Base-by-base conservation (phyloP, 257 asterid species). In the Solanum phureja region DNA sequence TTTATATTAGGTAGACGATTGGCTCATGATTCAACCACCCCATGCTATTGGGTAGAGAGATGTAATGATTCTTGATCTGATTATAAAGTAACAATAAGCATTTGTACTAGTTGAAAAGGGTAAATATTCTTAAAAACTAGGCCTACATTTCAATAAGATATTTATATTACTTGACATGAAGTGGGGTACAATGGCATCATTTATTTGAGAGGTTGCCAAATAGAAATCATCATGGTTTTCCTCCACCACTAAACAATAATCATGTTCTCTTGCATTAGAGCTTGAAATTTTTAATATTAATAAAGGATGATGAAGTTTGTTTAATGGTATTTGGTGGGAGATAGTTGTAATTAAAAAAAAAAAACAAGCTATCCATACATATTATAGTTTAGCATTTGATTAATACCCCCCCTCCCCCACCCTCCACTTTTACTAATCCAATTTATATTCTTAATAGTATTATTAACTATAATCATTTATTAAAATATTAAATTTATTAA, bases 171-270 rank as follows among this genome's bases (percentile, higher is more conserved):
- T 27, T 49, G 84, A 79, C 24, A 13, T 24, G 84, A 18, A 42
- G 85, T 81, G 27, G 68, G 68, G 85, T 46, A 46, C 85, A 49
- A 81, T 46, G 85, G 85, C 85, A 81, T 81, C 68, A 81, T 81
- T 81, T 81, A 7, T 81, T 81, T 46, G 40, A 46, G 68, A 81
- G 18, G 11, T 81, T 81, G 8, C 68, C 5, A 81, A 46, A 46
- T 8, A 76, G 27, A 27, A 81, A 81, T n/a, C 68, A 81, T 29
- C 18, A 16, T 27, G 42, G 8, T 27, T 74, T 79, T 46, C 40
- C 40, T 81, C 33, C 68, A 52, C 5, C 62, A 44, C 29, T 44
- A 27, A 79, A 21, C 19, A 75, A 35, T n/a, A 38, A 76, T 46
- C 18, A 46, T 29, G 11, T 6, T 6, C 64, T 18, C 64, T 56